These are phyloP conservation scores for Magnolia changhungtana DNA, from an alignment of 164 flowering plant species.

Conservation along the genomic window DNA sequence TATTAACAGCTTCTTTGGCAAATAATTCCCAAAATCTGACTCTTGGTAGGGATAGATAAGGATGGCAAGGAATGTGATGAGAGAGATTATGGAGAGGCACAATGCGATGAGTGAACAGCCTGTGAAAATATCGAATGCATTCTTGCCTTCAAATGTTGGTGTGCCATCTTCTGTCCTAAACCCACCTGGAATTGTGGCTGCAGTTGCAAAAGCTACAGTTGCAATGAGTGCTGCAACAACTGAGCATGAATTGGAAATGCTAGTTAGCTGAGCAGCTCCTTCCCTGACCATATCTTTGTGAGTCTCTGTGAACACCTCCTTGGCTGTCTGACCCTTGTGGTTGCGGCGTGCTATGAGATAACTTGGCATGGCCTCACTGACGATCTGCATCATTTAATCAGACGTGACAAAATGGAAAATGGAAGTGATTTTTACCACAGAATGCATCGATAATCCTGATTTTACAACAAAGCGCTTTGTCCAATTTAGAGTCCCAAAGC, in stretches of 20 bases:
- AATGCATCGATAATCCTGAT: too few relatives aligned
- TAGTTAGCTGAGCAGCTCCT: not conserved
- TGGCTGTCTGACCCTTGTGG: not conserved
- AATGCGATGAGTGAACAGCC: not conserved
- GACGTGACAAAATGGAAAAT: too few relatives aligned
- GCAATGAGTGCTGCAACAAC: not conserved
- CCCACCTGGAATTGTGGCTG: conserved; percentile 24
- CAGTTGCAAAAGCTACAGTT: conserved; percentile 11
- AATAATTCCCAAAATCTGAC: not conserved
- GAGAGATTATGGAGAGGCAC: not conserved
- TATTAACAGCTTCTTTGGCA: not conserved
- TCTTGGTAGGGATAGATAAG: not conserved
- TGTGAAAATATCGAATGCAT: not conserved
- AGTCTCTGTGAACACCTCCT: not conserved
- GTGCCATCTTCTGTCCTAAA: not conserved
- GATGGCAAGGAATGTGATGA: not conserved
- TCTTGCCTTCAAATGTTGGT: not conserved
- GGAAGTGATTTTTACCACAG: too few relatives aligned
- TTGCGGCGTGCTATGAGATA: not conserved
- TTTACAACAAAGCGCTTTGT: too few relatives aligned
- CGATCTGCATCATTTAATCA: too few relatives aligned
- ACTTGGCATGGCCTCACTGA: not conserved
- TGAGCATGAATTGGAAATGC: not conserved
- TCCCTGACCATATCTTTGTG: not conserved
- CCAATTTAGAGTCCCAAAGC: too few relatives aligned